Evolutionary conservation across 1,139 yeast species (phyloP), one percentile per base, ranked within the genome.

Genomic region (Suhomyces coccinellae): DNA sequence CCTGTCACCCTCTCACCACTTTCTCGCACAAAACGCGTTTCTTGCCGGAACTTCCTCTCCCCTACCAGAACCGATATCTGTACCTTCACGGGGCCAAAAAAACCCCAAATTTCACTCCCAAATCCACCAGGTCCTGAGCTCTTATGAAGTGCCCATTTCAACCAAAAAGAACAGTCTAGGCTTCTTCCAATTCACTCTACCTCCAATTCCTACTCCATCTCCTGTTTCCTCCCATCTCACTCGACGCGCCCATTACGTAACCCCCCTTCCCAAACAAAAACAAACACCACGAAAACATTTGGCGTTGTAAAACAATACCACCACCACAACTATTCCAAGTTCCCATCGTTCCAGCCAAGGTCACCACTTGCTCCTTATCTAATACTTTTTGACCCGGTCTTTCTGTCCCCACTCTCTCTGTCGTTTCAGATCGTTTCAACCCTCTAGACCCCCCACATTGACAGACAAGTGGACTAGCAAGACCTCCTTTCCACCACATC

Each of bases 261-360:
- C 32, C 44, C 43, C 44, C 47, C 47, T 40, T 36, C 44, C 41
- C 24, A 41, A 38, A 43, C 37, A 32, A 36, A 39, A 42, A 46
- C 45, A 42, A 46, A 46, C 49, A 45, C 38, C 40, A 27, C 40
- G 29, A 26, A 33, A 39, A 41, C 45, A 45, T 26, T 30, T 39
- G 43, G 46, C 46, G 43, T 37, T 36, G 40, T 36, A 39, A 36
- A 35, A 40, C 41, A 40, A 36, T 35, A 38, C 34, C 33, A 28
- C 43, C 36, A 36, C 40, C 29, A 4, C 24, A 20, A 20, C 24
- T 20, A 7, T 20, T 20, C 24, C 24, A 4, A 4, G 8, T 6
- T 5, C 24, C 8, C 8, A 22, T 27, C 38, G 41, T 20, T 32
- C 40, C 36, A n/a, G 15, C 37, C n/a, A 29, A 36, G 33, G 9